Percentiles rank a stretch among this genome's conserved stretches.
phyloP scores from a whole-genome alignment of 78 protist genomes.

The Creolimax fragrantissima region DNA sequence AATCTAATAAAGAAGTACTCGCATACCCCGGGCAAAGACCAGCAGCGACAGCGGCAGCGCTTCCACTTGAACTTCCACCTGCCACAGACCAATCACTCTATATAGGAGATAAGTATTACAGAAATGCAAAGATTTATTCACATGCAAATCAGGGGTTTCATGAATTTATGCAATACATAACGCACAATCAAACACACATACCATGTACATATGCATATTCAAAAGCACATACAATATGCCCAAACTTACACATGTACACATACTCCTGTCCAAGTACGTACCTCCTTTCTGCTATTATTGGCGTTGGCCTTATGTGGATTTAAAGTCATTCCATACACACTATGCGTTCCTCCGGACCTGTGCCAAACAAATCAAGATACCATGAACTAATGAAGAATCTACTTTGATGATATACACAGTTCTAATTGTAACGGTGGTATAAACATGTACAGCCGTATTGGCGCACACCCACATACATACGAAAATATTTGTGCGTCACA shows the following conservation, averaged over 20 bases:
- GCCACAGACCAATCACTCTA: slow-evolving; percentile 32
- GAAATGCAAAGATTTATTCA: not conserved
- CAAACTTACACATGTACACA: not conserved
- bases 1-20: no score
- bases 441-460: no score
- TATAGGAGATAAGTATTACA: not conserved
- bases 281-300: no score
- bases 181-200: not conserved
- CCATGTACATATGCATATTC: not conserved
- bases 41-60: slow-evolving; percentile 52
- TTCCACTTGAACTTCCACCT: slow-evolving; percentile 65
- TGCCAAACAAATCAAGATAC: no score
- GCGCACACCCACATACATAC: slow-evolving; percentile 12
- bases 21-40: not conserved
- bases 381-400: no score
- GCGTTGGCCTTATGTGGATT: not conserved
- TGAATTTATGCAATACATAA: not conserved
- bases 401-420: no score
- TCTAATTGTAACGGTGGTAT: no score
- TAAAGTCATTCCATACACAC: not conserved
- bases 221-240: not conserved
- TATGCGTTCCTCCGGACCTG: not conserved
- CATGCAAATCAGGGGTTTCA: not conserved
- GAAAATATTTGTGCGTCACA: not conserved
- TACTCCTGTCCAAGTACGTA: not conserved